Evolutionary conservation across 1,139 yeast genomes (phyloP), one percentile per base, ranked within the genome.

Genomic region (Scheffersomyces quercinus): DNA sequence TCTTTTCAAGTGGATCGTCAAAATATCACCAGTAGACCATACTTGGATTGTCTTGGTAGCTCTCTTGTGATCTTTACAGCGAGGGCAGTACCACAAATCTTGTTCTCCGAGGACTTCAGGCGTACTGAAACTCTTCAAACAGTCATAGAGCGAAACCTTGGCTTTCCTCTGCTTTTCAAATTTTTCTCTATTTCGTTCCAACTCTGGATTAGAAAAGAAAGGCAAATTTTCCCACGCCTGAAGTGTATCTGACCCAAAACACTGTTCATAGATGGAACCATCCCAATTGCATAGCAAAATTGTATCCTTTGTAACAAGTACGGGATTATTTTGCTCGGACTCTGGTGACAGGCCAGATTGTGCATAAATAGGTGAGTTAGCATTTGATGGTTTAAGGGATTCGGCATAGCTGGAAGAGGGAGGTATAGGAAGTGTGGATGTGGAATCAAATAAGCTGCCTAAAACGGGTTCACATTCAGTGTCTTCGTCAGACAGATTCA

Each of bases 61-160:
- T 52, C 88, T 90, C 45, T 90, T 81, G 56, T 89, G 96, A 41
- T 88, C 95, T 56, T 86, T 82, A 68, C 99, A 93, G 24, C 73
- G 68, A 2, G 97, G 95, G 63, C 99, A 93, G 57, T 85, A 90
- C 99, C 99, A 93, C 41, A 90, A 74, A 64, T 93, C 98, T 46
- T 88, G 87, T 42, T 88, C 88, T 10, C 97, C 90, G 37, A 93
- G 73, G 3, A 90, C 81, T 61, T 93, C 99, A 0, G 95, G 85
- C 41, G 82, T 81, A 20, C 95, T 82, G 59, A 93, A 93, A 47
- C 82, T 62, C 33, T 77, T 79, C 39, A 93, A 65, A 58, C 98
- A 93, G 53, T 88, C 95, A 50, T 81, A 78, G 30, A 93, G 70
- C 0, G 86, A 77, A 12, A 88, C 77, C 11, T 73, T 72, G n/a